Evolutionary conservation across 495 filamentous ascomycete species (phyloP), one percentile per base, ranked within the genome.

Genomic region (Aspergillus bertholletiae): DNA sequence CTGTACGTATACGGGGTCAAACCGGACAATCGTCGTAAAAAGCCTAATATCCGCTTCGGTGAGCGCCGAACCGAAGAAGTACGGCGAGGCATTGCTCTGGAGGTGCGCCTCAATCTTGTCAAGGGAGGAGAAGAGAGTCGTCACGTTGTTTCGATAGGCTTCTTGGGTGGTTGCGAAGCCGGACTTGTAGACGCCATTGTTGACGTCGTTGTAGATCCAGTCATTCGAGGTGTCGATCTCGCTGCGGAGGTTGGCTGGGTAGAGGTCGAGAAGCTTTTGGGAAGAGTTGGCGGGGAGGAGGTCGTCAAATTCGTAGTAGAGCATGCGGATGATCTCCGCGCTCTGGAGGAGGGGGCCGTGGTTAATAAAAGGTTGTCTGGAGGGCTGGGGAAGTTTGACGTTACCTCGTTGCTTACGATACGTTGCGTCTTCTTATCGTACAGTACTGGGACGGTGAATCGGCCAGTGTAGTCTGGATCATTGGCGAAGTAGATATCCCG

Each of bases 1-100:
- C 77, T 94, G 90, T 5, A 95, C 90, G 61, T 96, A 96, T 37
- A 94, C 89, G 12, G 83, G 78, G 61, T 96, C 91, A 72, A 96
- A 96, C 28, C 91, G 82, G 52, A 93, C 72, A 45, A 96, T 85
- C 5, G 91, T 96, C 3, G 89, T 88, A 75, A 83, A 94, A 26
- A 94, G 76, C 18, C 91, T 74, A 49, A 96, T 80, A 71, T 96
- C 92, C 0, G 84, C 84, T 75, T 96, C 92, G 3, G 91, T 95
- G 47, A 94, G 67, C 24, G 65, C 45, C 6, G 80, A 64, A 26
- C 90, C 90, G 54, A 87, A 86, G 60, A 86, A 86, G 67, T 79
- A 94, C 22, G 83, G 84, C 1, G 17, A 45, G 24, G 27, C 64
- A 51, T 45, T 74, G 75, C n/a, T 63, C 26, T 75, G 55, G 6